Evolutionary conservation across 345 rosid genomes (phyloP).

Genomic region (Populus nigra): DNA sequence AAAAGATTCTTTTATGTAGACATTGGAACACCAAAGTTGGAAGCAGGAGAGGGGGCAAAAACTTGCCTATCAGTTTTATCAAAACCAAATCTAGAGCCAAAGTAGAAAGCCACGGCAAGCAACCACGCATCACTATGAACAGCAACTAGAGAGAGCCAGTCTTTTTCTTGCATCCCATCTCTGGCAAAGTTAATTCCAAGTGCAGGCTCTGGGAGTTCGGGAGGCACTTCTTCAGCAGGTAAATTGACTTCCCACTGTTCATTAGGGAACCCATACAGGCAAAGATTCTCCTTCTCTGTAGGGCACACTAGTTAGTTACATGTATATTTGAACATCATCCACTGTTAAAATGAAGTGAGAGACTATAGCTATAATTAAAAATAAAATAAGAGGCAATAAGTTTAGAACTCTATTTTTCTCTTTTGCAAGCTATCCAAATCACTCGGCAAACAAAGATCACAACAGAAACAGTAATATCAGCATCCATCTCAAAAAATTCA

Average conservation of each 20-base stretch:
- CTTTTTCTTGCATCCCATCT: constrained; percentile 37
- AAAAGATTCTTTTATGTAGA: neutral
- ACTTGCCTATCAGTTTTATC: constrained; percentile 28
- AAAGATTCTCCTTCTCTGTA: constrained; percentile 32
- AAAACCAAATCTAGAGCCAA: constrained; percentile 35
- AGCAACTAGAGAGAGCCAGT: constrained; percentile 31
- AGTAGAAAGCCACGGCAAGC: constrained; percentile 30
- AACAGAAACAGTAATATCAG: neutral
- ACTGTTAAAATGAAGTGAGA: neutral
- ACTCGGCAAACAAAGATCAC: neutral
- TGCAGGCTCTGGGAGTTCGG: constrained; percentile 34
- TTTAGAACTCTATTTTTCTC: neutral
- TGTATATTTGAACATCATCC: constrained; percentile 11
- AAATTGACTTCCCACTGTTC: constrained; percentile 35
- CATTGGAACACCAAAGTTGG: neutral
- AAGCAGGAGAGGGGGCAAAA: neutral
- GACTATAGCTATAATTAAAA: too few relatives aligned
- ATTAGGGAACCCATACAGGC: constrained; percentile 31
- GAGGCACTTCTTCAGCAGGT: constrained; percentile 35
- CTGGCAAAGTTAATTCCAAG: constrained; percentile 34
- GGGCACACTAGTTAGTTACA: neutral
- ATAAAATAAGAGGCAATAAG: too few relatives aligned
- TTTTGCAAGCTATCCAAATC: neutral
- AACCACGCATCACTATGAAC: constrained; percentile 37
- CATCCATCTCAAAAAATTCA: neutral